phyloP scores from a whole-genome alignment of 140 eudicot species.

The Senecio squalidus region DNA sequence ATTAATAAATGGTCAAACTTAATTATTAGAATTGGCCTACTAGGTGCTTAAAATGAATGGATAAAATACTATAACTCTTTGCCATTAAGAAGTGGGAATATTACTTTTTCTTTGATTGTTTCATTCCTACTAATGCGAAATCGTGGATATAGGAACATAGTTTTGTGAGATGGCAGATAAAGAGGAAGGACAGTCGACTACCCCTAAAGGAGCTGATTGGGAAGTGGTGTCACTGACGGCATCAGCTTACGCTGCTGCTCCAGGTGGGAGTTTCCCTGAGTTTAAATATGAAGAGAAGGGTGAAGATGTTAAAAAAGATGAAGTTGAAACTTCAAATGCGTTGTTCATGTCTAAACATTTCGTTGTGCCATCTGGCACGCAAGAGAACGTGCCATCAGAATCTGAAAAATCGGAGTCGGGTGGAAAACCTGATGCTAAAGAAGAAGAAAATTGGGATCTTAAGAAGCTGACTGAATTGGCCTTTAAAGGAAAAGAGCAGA shows the following conservation, averaged over 20 bases:
- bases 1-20: too few species aligned
- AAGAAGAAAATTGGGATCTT: conserved; percentile 39
- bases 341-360: conserved; percentile 84
- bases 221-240: conserved; percentile 95
- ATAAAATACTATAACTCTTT: too few species aligned
- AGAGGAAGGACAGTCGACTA: conserved; percentile 37
- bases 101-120: neutral
- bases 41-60: too few species aligned
- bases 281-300: conserved; percentile 23
- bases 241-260: conserved; percentile 87
- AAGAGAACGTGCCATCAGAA: conserved; percentile 45
- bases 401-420: conserved; percentile 37
- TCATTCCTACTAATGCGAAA: neutral
- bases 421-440: conserved; percentile 37
- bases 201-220: conserved; percentile 80
- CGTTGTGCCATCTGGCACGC: conserved; percentile 62
- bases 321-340: conserved; percentile 42
- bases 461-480: conserved; percentile 34
- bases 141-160: neutral
- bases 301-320: conserved; percentile 17
- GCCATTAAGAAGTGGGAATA: neutral
- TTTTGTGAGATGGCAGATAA: conserved; percentile 50
- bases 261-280: conserved; percentile 41
- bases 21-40: too few species aligned
- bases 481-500: conserved; percentile 36